Conservation (phyloP, 129 eudicot species). For the Deinandra increscens region DNA sequence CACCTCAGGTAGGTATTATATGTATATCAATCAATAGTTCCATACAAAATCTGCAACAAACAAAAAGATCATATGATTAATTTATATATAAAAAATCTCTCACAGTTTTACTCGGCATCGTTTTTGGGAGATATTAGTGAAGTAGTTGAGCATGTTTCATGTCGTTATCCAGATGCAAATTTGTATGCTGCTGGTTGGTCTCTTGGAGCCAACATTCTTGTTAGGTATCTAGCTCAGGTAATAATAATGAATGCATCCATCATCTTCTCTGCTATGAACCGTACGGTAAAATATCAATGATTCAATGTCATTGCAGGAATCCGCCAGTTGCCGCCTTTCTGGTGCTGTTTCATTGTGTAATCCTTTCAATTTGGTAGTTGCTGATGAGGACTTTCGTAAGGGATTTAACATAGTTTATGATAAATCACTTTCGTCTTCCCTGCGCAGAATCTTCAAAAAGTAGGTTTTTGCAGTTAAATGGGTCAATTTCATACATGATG, state of each 20-base stretch:
- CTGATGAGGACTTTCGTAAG: conserved; percentile 82
- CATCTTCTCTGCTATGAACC: background rate
- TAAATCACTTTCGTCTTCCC: conserved; percentile 70
- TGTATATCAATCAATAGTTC: background rate
- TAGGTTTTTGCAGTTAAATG: conserved; percentile 11
- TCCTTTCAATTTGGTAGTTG: conserved; percentile 78
- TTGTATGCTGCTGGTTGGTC: conserved; percentile 98
- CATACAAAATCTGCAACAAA: too few relatives aligned
- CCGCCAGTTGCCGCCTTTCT: conserved; percentile 64
- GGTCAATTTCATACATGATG: background rate
- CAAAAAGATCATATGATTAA: background rate
- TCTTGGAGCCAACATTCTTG: conserved; percentile 93
- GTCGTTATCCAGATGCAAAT: conserved; percentile 68
- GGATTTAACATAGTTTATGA: conserved; percentile 84
- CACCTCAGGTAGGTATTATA: conserved; percentile 98
- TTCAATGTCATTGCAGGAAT: conserved; percentile 57
- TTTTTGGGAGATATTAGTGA: conserved; percentile 79
- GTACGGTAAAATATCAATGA: background rate
- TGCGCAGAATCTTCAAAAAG: conserved; percentile 71
- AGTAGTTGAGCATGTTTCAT: conserved; percentile 69
- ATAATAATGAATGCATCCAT: background rate
- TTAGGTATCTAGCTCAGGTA: conserved; percentile 88
- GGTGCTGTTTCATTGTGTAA: conserved; percentile 97
- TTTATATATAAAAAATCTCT: background rate
- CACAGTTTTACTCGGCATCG: conserved; percentile 96